Percentiles rank a stretch among this genome's conserved stretches.
phyloP scores from a whole-genome alignment of 495 filamentous ascomycete species.

The Terfezia boudieri region DNA sequence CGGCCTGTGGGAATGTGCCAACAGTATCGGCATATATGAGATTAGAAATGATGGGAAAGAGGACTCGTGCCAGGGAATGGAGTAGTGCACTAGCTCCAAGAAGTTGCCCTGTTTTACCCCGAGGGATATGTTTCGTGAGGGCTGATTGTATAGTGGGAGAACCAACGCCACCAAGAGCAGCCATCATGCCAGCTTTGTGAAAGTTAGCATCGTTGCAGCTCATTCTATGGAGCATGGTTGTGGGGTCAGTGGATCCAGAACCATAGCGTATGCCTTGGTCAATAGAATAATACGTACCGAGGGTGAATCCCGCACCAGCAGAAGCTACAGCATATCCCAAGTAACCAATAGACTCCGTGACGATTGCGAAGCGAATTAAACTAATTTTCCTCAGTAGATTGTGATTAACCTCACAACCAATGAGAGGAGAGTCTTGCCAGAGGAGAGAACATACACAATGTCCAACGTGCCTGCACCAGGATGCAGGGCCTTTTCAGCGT shows the following conservation, averaged over 20 bases:
- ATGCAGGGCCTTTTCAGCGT: slow-evolving; percentile 11
- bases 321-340: slow-evolving; percentile 45
- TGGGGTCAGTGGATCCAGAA: too few species aligned
- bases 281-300: neutral
- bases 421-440: too few species aligned
- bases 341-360: slow-evolving; percentile 59
- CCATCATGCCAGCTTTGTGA: slow-evolving; percentile 40
- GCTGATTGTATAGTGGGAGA: slow-evolving; percentile 61
- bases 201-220: slow-evolving; percentile 10
- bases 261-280: too few species aligned
- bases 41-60: slow-evolving; percentile 64
- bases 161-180: slow-evolving; percentile 61
- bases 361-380: slow-evolving; percentile 50
- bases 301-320: slow-evolving; percentile 27
- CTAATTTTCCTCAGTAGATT: slow-evolving; percentile 8
- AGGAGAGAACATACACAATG: slow-evolving; percentile 21
- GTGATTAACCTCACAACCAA: neutral
- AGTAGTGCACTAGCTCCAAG: slow-evolving; percentile 71
- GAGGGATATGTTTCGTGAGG: slow-evolving; percentile 75
- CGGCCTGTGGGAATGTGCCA: slow-evolving; percentile 48
- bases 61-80: slow-evolving; percentile 57
- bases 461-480: slow-evolving; percentile 61
- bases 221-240: too few species aligned
- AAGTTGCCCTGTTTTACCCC: slow-evolving; percentile 56
- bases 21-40: slow-evolving; percentile 68